Base-by-base conservation (phyloP, 768 basidiomycete species). In the Rhodosporidiobolus sp. region DNA sequence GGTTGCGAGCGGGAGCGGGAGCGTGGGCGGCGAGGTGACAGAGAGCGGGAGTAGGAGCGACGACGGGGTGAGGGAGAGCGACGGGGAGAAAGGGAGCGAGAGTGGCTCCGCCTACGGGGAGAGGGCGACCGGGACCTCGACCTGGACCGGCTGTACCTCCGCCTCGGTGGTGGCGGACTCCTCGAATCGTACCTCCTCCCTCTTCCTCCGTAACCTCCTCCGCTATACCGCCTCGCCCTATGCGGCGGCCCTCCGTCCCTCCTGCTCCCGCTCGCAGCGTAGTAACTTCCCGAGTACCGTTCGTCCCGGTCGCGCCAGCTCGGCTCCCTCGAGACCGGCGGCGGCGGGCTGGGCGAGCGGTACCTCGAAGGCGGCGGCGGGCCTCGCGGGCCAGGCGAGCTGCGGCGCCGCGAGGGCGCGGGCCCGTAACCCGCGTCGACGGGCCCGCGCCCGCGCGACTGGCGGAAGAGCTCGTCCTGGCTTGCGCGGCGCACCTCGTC, bases 291-390 rank as follows among this genome's bases (percentile, higher is more conserved):
- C 2, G 52, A 49, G 46, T 64, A 72, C 20, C 66, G 35, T 57
- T 59, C 55, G 46, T 72, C 71, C 10, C 71, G 55, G 32, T 72
- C 71, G 34, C 71, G 43, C 71, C 71, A 72, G 58, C 58, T 56
- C 17, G 71, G 71, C 48, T 72, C 71, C 12, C 28, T 57, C 16
- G 43, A n/a, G 28, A 38, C 28, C 1, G 59, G 46, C 26, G 45
- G 45, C 14, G 65, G 22, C 3, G 30, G 32, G 17, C 32, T 35
- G 17, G 5, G 43, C 12, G 8, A 50, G 4, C 63, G n/a, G 24
- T 28, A 24, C 24, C 28, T 26, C 53, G 22, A 1, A 28, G 53
- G 43, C 20, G n/a, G 35, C 14, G 58, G 43, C 3, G 28, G n/a
- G 10, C 6, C 16, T 5, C 43, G 9, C 43, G 55, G 56, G 30